Base-by-base conservation (phyloP, 78 protist genomes). In the Blattamonas nauphoetae region DNA sequence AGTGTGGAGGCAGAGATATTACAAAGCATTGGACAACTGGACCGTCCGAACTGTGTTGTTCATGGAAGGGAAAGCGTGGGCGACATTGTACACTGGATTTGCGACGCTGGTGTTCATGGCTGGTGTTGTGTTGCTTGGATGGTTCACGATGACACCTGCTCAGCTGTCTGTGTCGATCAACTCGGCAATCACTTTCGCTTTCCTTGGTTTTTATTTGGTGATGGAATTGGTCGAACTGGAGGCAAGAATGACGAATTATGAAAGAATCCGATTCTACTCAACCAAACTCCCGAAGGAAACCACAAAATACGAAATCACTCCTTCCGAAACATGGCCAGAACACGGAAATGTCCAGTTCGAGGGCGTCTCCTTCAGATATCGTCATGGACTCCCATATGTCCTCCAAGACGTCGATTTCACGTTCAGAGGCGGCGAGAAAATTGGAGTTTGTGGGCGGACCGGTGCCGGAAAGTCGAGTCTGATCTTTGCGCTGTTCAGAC, bases 401-500 rank as follows among this genome's bases (percentile, higher is more conserved):
- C 43, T 89, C 32, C 44, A 45, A 4, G 84, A 64, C 42, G 55
- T 89, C 32, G 3, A 3, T 0, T 71, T 85, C 42, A 32, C 5
- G 1, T 33, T 84, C 32, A 4, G 71, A 0, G 45, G 85, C 1
- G 2, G 45, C 32, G 87, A 77, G 29, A 89, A 64, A 71, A n/a
- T 85, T 1, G 91, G 87, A 35, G 71, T 89, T 41, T 83, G 85
- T 0, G 91, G 91, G 0, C 81, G 88, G 35, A 85, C 91, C 1
- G 91, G 91, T 21, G 38, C 86, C 55, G 91, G 91, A 32, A 89
- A 89, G 78, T 85, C 88, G n/a, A 81, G 21, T 36, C 81, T 45
- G 35, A 34, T 6, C n/a, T n/a, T n/a, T n/a, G n/a, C n/a, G n/a
- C n/a, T n/a, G n/a, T n/a, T n/a, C n/a, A n/a, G n/a, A n/a, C n/a